Percentiles rank a stretch among this genome's conserved stretches.
These are phyloP conservation scores for Xylaria nigripes DNA, from an alignment of 495 filamentous ascomycete species.

Conservation along the genomic window DNA sequence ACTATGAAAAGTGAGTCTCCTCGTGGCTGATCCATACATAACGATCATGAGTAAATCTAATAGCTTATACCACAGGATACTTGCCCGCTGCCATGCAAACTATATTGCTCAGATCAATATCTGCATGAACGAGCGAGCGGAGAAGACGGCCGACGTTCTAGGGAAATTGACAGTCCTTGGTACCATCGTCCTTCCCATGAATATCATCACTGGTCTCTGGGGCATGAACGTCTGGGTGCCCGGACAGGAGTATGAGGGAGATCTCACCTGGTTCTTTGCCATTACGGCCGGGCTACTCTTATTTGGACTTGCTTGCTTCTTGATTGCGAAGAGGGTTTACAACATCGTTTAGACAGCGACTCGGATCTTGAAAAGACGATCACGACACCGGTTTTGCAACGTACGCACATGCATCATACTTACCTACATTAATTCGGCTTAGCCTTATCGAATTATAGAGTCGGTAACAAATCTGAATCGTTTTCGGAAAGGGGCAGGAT, in stretches of 20 bases:
- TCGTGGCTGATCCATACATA: not conserved
- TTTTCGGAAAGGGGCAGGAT: no score
- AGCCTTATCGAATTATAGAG: no score
- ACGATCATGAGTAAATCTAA: constrained; percentile 1
- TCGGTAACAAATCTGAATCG: no score
- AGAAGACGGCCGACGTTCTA: constrained; percentile 88
- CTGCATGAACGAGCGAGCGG: constrained; percentile 93
- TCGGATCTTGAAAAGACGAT: not conserved
- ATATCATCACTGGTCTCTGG: constrained; percentile 97
- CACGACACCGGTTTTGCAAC: not conserved
- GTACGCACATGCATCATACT: not conserved
- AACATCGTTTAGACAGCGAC: constrained; percentile 37
- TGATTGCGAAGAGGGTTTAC: constrained; percentile 69
- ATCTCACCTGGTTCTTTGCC: constrained; percentile 50
- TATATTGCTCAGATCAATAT: constrained; percentile 92
- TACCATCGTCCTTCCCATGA: constrained; percentile 96
- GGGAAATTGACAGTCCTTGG: constrained; percentile 93
- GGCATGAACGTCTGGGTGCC: constrained; percentile 98
- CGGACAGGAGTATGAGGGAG: constrained; percentile 58
- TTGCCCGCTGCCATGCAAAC: constrained; percentile 88
- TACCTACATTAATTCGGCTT: not conserved
- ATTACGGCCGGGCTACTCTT: constrained; percentile 68
- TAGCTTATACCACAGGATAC: constrained; percentile 47
- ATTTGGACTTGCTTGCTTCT: constrained; percentile 71
- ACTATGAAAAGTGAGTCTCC: constrained; percentile 81